Conservation (phyloP, 2,329 filamentous ascomycete genomes). For the Diaporthe caulivora region DNA sequence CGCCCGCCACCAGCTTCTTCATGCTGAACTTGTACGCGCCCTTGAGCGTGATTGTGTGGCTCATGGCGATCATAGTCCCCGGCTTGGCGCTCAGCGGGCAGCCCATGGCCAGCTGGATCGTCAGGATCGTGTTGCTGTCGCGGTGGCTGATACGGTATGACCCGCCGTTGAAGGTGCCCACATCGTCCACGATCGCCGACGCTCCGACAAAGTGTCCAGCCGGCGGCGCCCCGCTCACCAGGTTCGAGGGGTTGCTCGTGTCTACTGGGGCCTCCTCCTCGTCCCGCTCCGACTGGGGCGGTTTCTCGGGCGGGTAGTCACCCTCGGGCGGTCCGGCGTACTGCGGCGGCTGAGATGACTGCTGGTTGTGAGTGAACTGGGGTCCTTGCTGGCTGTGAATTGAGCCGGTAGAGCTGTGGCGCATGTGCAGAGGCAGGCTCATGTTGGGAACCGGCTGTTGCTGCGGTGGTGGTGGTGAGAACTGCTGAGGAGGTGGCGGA, state of each 20-base stretch:
- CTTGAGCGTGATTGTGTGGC: constrained; percentile 84
- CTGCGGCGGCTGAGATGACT: constrained; percentile 46
- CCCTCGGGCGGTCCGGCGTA: constrained; percentile 46
- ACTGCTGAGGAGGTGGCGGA: constrained; percentile 47
- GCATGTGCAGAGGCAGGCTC: constrained; percentile 53
- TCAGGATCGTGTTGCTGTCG: constrained; percentile 90
- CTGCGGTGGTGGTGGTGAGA: constrained; percentile 43
- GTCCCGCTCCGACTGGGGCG: constrained; percentile 38
- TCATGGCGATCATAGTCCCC: constrained; percentile 94
- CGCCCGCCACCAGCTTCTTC: constrained; percentile 90
- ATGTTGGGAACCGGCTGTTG: constrained; percentile 46
- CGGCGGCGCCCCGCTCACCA: constrained; percentile 55
- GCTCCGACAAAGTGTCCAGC: constrained; percentile 74
- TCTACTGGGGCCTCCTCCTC: constrained; percentile 45
- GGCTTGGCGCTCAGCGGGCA: constrained; percentile 87
- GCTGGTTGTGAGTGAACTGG: constrained; percentile 40
- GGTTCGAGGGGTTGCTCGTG: constrained; percentile 48
- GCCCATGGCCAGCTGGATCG: constrained; percentile 88
- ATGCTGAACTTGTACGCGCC: constrained; percentile 87
- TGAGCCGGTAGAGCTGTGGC: constrained; percentile 46
- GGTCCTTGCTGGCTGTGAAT: constrained; percentile 35
- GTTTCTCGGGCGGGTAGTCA: constrained; percentile 46
- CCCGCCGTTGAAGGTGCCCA: constrained; percentile 97
- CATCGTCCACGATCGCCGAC: constrained; percentile 77
- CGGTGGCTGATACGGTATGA: constrained; percentile 94